A percentile compares a stretch with the other conserved stretches of the same genome.
Conservation (phyloP, 2,329 filamentous ascomycete species). For the Gyromitra esculenta region DNA sequence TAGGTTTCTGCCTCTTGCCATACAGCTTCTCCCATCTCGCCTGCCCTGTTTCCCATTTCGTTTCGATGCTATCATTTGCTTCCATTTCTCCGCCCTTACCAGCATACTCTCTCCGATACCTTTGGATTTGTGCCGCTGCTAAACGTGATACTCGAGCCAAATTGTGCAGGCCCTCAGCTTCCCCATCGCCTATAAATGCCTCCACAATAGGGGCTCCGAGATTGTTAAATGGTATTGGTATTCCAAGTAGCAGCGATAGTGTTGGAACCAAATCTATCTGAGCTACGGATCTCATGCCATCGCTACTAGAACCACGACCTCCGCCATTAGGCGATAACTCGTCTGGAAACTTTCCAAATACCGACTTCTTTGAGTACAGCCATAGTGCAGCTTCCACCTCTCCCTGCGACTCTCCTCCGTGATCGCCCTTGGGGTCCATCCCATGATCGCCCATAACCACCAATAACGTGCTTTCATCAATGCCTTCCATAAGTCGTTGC, state of each 20-base stretch:
- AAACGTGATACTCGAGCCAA: slow-evolving; percentile 80
- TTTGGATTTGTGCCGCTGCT: slow-evolving; percentile 83
- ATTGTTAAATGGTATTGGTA: slow-evolving; percentile 96
- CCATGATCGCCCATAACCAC: slow-evolving; percentile 99
- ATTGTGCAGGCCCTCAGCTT: slow-evolving; percentile 75
- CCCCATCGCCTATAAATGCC: slow-evolving; percentile 78
- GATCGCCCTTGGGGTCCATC: slow-evolving; percentile 97
- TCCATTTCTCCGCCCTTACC: slow-evolving; percentile 73
- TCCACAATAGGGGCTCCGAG: slow-evolving; percentile 92
- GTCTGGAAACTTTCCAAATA: slow-evolving; percentile 75
- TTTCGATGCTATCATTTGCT: slow-evolving; percentile 66
- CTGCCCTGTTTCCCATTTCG: slow-evolving; percentile 71
- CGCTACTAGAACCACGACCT: slow-evolving; percentile 66
- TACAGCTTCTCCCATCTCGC: slow-evolving; percentile 65
- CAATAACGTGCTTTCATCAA: slow-evolving; percentile 87
- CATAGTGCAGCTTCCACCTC: slow-evolving; percentile 94
- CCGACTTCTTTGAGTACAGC: slow-evolving; percentile 93
- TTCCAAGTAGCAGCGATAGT: slow-evolving; percentile 82
- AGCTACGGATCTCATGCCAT: slow-evolving; percentile 73
- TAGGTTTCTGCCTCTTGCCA: slow-evolving; percentile 59
- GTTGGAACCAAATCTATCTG: slow-evolving; percentile 98
- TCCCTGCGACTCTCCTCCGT: slow-evolving; percentile 97
- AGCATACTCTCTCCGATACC: slow-evolving; percentile 87
- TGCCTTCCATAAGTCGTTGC: slow-evolving; percentile 72
- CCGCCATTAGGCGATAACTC: slow-evolving; percentile 68